phyloP scores from a whole-genome alignment of 768 basidiomycete species.

The Hebeloma cylindrosporum region DNA sequence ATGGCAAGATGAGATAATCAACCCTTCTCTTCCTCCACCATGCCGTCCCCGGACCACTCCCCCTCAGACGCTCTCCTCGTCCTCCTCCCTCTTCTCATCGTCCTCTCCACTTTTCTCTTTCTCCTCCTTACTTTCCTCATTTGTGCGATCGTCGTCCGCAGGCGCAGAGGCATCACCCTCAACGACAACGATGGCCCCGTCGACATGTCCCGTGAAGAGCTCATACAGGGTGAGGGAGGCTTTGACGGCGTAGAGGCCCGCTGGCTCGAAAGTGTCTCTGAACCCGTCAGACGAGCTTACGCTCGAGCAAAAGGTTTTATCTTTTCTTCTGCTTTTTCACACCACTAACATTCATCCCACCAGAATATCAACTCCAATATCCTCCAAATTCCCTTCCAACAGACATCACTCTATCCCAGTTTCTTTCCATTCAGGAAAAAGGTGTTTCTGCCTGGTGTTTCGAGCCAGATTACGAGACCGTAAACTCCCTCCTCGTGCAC shows the following conservation, averaged over 20 bases:
- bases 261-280: constrained; percentile 86
- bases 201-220: constrained; percentile 90
- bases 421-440: constrained; percentile 98
- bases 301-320: constrained; percentile 81
- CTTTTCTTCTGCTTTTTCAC: constrained; percentile 7
- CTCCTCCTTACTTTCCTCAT: constrained; percentile 89
- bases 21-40: constrained; percentile 15
- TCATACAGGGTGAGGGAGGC: constrained; percentile 89
- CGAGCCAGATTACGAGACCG: constrained; percentile 96
- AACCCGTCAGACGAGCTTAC: constrained; percentile 68
- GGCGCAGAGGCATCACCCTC: constrained; percentile 73
- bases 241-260: constrained; percentile 89
- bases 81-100: constrained; percentile 91
- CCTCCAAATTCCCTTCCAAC: constrained; percentile 96
- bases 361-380: constrained; percentile 84
- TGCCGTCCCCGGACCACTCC: constrained; percentile 29
- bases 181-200: constrained; percentile 89
- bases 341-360: constrained; percentile 7
- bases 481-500: constrained; percentile 90
- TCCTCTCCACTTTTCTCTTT: constrained; percentile 90
- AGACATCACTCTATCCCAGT: constrained; percentile 97
- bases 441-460: constrained; percentile 99
- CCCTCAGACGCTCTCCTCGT: constrained; percentile 74
- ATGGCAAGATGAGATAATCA: constrained; percentile 16
- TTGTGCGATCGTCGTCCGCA: constrained; percentile 82